Percentiles rank a stretch among this genome's conserved stretches.
phyloP scores from a whole-genome alignment of 371 early-diverging fungal genomes.

The Fennellomyces sp. region DNA sequence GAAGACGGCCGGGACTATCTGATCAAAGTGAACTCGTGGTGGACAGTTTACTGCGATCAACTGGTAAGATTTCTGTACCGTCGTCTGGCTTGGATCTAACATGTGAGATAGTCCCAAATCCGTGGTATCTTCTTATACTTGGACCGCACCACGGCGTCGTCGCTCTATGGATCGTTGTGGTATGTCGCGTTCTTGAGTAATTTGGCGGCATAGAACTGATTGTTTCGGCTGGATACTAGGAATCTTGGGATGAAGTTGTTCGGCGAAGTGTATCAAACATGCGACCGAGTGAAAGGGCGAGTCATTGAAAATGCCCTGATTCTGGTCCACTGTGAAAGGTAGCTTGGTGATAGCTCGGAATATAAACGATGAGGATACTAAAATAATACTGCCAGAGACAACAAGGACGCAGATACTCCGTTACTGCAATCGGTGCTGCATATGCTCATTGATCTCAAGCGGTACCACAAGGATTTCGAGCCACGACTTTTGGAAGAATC shows the following conservation, averaged over 20 bases:
- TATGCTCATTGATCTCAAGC: slow-evolving; percentile 81
- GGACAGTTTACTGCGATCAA: slow-evolving; percentile 75
- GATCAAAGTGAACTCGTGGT: slow-evolving; percentile 55
- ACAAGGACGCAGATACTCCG: slow-evolving; percentile 52
- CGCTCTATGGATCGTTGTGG: slow-evolving; percentile 77
- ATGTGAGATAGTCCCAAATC: slow-evolving; percentile 62
- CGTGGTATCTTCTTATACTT: slow-evolving; percentile 87
- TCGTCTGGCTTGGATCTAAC: background rate
- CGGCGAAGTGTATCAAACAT: slow-evolving; percentile 56
- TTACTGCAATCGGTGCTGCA: slow-evolving; percentile 66
- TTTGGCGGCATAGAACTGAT: background rate
- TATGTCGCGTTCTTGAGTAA: slow-evolving; percentile 3
- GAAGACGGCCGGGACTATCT: slow-evolving; percentile 41
- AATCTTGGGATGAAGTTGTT: slow-evolving; percentile 83
- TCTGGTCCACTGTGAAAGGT: slow-evolving; percentile 66
- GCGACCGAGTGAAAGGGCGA: slow-evolving; percentile 52
- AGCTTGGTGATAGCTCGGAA: background rate
- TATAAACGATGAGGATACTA: background rate
- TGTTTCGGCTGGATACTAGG: slow-evolving; percentile 45
- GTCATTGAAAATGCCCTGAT: slow-evolving; percentile 54
- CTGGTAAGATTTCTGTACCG: slow-evolving; percentile 41
- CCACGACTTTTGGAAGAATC: slow-evolving; percentile 63
- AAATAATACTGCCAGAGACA: slow-evolving; percentile 18
- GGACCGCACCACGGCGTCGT: slow-evolving; percentile 87
- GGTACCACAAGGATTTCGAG: slow-evolving; percentile 79